Conservation (phyloP, 208 protist genomes). For the Sergeia podlipaevii region DNA sequence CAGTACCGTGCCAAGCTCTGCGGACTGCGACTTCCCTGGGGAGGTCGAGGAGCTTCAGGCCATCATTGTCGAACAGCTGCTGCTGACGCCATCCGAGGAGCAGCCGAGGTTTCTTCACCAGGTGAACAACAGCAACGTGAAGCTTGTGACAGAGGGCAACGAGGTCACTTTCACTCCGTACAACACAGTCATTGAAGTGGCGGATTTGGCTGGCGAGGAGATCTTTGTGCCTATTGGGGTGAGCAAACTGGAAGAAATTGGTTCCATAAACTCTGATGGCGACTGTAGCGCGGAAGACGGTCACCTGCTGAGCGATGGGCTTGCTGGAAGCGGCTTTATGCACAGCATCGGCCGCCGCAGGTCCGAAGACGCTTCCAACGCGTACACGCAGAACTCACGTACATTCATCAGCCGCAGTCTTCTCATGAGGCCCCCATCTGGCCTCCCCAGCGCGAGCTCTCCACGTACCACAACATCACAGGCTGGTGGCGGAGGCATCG, state of each 20-base stretch:
- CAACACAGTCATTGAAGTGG: neutral
- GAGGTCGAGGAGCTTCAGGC: constrained; percentile 65
- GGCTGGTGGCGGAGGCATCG: constrained; percentile 1
- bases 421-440: constrained; percentile 33
- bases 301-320: no score
- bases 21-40: constrained; percentile 77
- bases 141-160: constrained; percentile 58
- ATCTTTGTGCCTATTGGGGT: neutral
- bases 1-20: constrained; percentile 33
- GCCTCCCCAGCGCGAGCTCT: constrained; percentile 12
- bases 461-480: constrained; percentile 14
- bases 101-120: constrained; percentile 73
- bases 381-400: constrained; percentile 3
- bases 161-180: neutral
- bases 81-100: constrained; percentile 60
- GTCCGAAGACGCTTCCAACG: neutral
- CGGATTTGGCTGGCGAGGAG: neutral
- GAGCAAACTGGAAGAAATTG: no score
- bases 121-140: constrained; percentile 79
- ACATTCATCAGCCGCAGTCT: constrained; percentile 40
- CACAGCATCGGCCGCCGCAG: neutral
- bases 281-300: no score
- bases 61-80: constrained; percentile 82
- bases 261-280: no score
- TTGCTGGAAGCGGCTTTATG: no score